Percentiles rank a stretch among this genome's conserved stretches.
phyloP scores from a whole-genome alignment of 1,139 yeast species.

The Kluyveromyces sp. region DNA sequence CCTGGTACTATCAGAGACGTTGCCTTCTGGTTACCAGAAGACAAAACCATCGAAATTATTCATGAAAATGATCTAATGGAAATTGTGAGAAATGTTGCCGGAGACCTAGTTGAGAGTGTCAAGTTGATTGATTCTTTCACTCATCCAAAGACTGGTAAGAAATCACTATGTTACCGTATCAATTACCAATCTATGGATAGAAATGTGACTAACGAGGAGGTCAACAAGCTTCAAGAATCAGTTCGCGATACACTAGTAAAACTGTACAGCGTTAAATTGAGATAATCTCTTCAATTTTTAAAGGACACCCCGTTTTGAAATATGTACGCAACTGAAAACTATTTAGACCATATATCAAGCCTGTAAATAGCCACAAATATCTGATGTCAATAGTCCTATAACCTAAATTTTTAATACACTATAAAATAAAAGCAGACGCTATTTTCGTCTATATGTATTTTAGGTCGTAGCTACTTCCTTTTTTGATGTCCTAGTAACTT shows the following conservation, averaged over 20 bases:
- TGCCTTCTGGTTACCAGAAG: slow-evolving; percentile 76
- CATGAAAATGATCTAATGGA: slow-evolving; percentile 95
- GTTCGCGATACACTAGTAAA: slow-evolving; percentile 51
- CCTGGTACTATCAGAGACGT: slow-evolving; percentile 85
- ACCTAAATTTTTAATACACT: too few species aligned
- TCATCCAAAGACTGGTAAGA: slow-evolving; percentile 74
- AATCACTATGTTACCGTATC: slow-evolving; percentile 80
- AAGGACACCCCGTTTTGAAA: too few species aligned
- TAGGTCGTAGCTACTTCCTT: too few species aligned
- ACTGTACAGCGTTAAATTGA: slow-evolving; percentile 52
- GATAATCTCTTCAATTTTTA: slow-evolving; percentile 32
- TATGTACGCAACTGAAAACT: too few species aligned
- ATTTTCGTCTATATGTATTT: too few species aligned
- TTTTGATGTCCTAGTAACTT: too few species aligned
- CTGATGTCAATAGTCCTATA: too few species aligned
- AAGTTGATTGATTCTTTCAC: slow-evolving; percentile 69
- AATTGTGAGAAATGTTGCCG: slow-evolving; percentile 73
- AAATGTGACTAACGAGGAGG: slow-evolving; percentile 72
- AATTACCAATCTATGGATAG: slow-evolving; percentile 96
- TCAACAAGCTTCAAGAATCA: slow-evolving; percentile 58
- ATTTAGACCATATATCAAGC: too few species aligned
- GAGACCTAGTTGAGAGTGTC: slow-evolving; percentile 86
- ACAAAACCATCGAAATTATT: slow-evolving; percentile 32
- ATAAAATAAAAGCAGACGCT: too few species aligned
- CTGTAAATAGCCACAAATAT: too few species aligned